phyloP scores from a whole-genome alignment of 768 basidiomycete species.

The Russula vinacea region DNA sequence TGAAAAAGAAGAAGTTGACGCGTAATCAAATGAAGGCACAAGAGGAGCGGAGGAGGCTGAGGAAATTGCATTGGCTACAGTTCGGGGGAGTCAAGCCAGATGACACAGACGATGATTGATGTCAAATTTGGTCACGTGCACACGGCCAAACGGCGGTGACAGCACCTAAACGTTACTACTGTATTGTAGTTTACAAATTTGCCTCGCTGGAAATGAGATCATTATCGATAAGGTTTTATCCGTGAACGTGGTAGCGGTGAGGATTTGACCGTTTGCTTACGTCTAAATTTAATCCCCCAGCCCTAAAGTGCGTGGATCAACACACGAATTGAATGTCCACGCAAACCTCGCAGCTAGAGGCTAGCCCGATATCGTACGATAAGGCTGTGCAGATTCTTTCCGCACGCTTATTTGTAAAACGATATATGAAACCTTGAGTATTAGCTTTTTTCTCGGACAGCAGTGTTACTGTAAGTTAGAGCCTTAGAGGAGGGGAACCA shows the following conservation, averaged over 20 bases:
- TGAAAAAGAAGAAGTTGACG: conserved; percentile 90
- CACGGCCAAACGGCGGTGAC: no score
- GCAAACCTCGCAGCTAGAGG: not conserved
- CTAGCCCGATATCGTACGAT: conserved; percentile 6
- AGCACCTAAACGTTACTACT: conserved; percentile 7
- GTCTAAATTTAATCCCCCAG: conserved; percentile 14
- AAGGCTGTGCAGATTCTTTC: conserved; percentile 23
- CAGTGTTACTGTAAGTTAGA: not conserved
- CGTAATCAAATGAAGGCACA: conserved; percentile 85
- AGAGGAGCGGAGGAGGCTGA: conserved; percentile 77
- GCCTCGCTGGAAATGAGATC: conserved; percentile 26
- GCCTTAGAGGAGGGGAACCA: conserved; percentile 1
- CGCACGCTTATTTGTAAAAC: conserved; percentile 13
- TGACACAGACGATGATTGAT: conserved; percentile 58
- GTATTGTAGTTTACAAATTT: conserved; percentile 16
- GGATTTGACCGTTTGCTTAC: conserved; percentile 14
- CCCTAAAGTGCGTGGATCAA: conserved; percentile 27
- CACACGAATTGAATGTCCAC: conserved; percentile 18
- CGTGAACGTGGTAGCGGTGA: conserved; percentile 27
- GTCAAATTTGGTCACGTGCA: conserved; percentile 5
- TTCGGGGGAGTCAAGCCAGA: conserved; percentile 81
- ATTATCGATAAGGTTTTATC: conserved; percentile 25
- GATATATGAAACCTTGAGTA: conserved; percentile 9
- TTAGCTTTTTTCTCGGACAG: conserved; percentile 3
- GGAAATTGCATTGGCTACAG: conserved; percentile 80